These are phyloP conservation scores for Hyphodiscus sp. DNA, from an alignment of 2,329 filamentous ascomycete species.

Conservation along the genomic window DNA sequence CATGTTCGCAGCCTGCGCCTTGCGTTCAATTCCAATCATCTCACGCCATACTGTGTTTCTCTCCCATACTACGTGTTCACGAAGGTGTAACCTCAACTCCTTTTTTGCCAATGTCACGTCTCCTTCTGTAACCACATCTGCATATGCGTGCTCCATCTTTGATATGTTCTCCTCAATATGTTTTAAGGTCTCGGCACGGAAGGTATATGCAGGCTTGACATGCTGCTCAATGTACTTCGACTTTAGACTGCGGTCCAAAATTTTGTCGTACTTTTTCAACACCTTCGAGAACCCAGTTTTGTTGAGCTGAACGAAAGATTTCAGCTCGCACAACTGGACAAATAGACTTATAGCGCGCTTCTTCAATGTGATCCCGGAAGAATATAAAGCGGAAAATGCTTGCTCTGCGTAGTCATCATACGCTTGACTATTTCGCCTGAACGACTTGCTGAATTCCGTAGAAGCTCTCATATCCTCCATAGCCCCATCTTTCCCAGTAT, in stretches of 20 bases:
- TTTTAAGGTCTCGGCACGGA: slow-evolving; percentile 65
- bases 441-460: slow-evolving; percentile 51
- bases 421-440: slow-evolving; percentile 56
- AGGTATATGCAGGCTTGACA: slow-evolving; percentile 77
- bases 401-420: slow-evolving; percentile 78
- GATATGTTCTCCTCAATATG: slow-evolving; percentile 64
- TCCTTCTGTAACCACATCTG: slow-evolving; percentile 74
- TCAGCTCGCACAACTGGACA: slow-evolving; percentile 88
- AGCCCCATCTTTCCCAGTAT: slow-evolving; percentile 11
- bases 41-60: slow-evolving; percentile 98
- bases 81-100: slow-evolving; percentile 81
- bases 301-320: slow-evolving; percentile 94
- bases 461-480: slow-evolving; percentile 54
- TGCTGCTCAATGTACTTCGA: slow-evolving; percentile 65
- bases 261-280: slow-evolving; percentile 98
- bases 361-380: slow-evolving; percentile 78
- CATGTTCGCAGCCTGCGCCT: slow-evolving; percentile 88
- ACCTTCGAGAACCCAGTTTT: slow-evolving; percentile 95
- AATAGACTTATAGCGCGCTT: slow-evolving; percentile 84
- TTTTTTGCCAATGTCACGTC: slow-evolving; percentile 71
- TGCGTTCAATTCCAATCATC: slow-evolving; percentile 95
- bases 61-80: slow-evolving; percentile 98
- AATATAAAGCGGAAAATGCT: slow-evolving; percentile 59
- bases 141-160: slow-evolving; percentile 73
- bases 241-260: slow-evolving; percentile 74